These are phyloP conservation scores for Lepidium sativum DNA, from an alignment of 345 rosid genomes.

Conservation along the genomic window DNA sequence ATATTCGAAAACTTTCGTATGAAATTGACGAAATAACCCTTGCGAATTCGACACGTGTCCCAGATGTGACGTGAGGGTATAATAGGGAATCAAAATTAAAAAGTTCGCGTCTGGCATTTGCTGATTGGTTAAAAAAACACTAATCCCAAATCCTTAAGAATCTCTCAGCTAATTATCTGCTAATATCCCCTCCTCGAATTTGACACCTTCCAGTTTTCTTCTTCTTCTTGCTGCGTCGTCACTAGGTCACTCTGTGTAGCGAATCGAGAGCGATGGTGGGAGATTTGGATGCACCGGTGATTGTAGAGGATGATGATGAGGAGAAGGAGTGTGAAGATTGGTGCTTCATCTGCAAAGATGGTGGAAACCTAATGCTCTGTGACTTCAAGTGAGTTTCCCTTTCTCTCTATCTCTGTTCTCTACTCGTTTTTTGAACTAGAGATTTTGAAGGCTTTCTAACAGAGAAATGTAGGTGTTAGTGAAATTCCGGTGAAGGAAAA, in stretches of 20 bases:
- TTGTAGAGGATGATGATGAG: background rate
- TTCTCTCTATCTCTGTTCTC: background rate
- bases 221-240: background rate
- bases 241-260: background rate
- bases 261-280: background rate
- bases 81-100: background rate
- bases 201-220: no score
- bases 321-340: constrained; percentile 23
- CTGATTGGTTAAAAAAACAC: background rate
- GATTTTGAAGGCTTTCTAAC: background rate
- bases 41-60: background rate
- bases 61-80: background rate
- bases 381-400: constrained; percentile 21
- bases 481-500: background rate
- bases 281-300: background rate
- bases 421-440: background rate
- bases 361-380: constrained; percentile 22
- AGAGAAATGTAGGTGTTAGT: background rate
- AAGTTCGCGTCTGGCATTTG: background rate
- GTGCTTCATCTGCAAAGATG: constrained; percentile 33
- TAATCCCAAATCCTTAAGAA: background rate
- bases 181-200: background rate
- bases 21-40: background rate
- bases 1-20: background rate
- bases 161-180: background rate